Conservation (phyloP, 306 rosid species). For the Begonia masoniana region DNA sequence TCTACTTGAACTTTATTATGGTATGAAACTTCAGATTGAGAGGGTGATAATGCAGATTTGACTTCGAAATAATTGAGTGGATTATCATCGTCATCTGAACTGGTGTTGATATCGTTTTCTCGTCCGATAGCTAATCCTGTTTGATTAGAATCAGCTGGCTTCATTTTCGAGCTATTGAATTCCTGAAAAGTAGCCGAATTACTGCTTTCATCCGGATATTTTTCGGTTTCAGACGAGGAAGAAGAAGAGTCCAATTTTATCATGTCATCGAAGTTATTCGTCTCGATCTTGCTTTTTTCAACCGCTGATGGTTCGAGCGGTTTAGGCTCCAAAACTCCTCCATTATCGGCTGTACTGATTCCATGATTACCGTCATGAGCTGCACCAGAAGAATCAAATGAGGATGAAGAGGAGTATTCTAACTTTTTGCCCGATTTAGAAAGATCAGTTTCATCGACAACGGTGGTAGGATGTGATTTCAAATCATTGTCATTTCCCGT, state of each 20-base stretch:
- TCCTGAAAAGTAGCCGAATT: too few relatives aligned
- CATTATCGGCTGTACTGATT: background rate
- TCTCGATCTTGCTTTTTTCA: too few relatives aligned
- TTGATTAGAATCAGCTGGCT: too few relatives aligned
- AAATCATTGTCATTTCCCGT: background rate
- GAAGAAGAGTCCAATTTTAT: background rate
- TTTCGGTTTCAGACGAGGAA: background rate
- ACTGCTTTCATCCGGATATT: too few relatives aligned
- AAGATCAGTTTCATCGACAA: conserved; percentile 9
- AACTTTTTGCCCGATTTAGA: background rate
- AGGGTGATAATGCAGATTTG: background rate
- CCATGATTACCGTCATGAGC: background rate
- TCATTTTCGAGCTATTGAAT: too few relatives aligned
- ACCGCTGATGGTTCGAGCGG: background rate
- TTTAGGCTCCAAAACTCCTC: background rate
- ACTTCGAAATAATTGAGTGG: background rate
- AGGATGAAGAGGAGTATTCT: conserved; percentile 7
- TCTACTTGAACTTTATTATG: background rate
- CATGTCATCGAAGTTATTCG: background rate
- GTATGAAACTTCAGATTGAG: background rate
- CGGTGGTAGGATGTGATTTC: conserved; percentile 1
- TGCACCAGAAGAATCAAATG: conserved; percentile 7
- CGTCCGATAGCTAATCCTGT: background rate
- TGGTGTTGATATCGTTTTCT: background rate
- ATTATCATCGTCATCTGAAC: background rate